Evolutionary conservation across 1,139 yeast species (phyloP).

Genomic region (Blastobotrys apis): DNA sequence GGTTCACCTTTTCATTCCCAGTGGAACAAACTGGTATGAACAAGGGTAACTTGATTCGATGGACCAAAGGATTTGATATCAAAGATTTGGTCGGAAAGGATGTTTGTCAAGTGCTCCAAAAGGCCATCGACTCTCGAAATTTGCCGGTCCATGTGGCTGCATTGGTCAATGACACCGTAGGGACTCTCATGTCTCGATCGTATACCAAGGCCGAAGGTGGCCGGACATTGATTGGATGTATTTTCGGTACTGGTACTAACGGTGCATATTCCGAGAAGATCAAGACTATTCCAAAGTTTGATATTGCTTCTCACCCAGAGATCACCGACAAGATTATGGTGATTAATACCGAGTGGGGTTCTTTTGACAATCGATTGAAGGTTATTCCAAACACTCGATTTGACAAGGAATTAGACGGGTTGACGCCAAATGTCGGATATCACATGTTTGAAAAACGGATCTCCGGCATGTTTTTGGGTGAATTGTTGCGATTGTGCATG

Average conservation of each 20-base stretch:
- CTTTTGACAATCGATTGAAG: conserved; percentile 76
- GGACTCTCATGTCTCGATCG: conserved; percentile 83
- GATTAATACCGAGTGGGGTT: conserved; percentile 96
- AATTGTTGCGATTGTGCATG: conserved; percentile 67
- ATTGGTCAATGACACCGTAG: conserved; percentile 90
- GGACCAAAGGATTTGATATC: conserved; percentile 93
- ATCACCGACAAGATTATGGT: conserved; percentile 67
- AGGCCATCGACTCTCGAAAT: conserved; percentile 53
- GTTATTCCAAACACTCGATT: conserved; percentile 71
- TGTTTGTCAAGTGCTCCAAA: conserved; percentile 67
- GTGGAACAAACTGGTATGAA: conserved; percentile 76
- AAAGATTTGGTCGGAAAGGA: conserved; percentile 81
- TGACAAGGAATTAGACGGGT: conserved; percentile 63
- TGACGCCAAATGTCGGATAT: conserved; percentile 76
- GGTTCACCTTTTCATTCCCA: conserved; percentile 92
- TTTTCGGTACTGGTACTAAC: conserved; percentile 94
- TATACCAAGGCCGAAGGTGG: conserved; percentile 65
- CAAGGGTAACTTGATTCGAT: conserved; percentile 75
- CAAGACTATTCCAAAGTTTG: conserved; percentile 65
- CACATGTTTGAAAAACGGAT: conserved; percentile 93
- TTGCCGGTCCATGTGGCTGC: conserved; percentile 78
- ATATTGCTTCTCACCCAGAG: conserved; percentile 42
- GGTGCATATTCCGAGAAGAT: conserved; percentile 85
- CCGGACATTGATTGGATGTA: conserved; percentile 76
- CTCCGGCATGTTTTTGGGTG: conserved; percentile 93